These are phyloP conservation scores for Colletotrichum horii DNA, from an alignment of 2,329 filamentous ascomycete genomes.

Conservation along the genomic window DNA sequence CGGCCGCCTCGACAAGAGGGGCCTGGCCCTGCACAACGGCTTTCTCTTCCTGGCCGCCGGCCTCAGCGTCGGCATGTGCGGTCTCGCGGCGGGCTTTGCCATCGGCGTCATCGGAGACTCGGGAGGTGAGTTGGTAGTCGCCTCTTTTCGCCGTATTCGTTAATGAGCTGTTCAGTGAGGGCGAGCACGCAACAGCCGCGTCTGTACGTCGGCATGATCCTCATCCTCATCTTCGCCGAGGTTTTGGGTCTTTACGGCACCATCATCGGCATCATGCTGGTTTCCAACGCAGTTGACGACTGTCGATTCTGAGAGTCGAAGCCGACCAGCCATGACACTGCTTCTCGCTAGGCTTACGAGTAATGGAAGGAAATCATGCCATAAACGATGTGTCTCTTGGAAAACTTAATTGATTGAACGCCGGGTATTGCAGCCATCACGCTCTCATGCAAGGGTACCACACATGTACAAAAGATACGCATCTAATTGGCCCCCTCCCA, in stretches of 20 bases:
- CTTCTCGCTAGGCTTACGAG: neutral
- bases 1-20: conserved; percentile 38
- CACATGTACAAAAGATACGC: conserved; percentile 8
- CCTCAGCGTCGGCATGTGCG: conserved; percentile 47
- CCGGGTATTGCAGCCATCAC: conserved; percentile 19
- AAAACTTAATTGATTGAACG: neutral
- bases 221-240: conserved; percentile 53
- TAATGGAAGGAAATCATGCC: neutral
- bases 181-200: conserved; percentile 53
- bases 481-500: neutral
- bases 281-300: conserved; percentile 34
- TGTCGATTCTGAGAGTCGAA: neutral
- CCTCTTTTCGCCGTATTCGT: neutral
- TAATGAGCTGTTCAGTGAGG: conserved; percentile 35
- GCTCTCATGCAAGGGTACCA: conserved; percentile 10
- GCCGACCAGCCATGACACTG: neutral
- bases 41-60: conserved; percentile 51
- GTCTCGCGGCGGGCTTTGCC: conserved; percentile 50
- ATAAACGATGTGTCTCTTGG: neutral
- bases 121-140: conserved; percentile 38
- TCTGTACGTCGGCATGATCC: conserved; percentile 51
- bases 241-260: conserved; percentile 51
- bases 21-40: conserved; percentile 46
- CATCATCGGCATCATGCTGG: conserved; percentile 54
- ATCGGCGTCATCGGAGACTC: conserved; percentile 53